Conservation (phyloP, 257 asterid species). For the Craterostigma plantagineum region DNA sequence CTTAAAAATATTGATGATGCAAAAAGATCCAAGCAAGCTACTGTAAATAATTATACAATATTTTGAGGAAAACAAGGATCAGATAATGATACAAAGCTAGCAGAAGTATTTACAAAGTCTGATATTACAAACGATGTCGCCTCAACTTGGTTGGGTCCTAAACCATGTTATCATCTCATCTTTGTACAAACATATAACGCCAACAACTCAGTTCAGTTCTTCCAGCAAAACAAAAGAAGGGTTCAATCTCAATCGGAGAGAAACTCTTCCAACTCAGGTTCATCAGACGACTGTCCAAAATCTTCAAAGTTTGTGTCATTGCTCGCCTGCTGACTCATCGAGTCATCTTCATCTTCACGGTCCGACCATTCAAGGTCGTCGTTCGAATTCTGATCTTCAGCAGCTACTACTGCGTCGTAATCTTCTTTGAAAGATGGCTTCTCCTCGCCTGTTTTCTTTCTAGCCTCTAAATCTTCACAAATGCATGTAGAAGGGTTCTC, state of each 20-base stretch:
- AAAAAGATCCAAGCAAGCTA: no score
- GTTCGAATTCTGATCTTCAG: conserved; percentile 21
- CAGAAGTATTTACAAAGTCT: no score
- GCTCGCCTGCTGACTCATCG: conserved; percentile 17
- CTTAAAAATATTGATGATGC: no score
- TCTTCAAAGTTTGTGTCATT: conserved; percentile 44
- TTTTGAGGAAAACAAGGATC: no score
- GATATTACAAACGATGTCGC: no score
- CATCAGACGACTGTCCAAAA: conserved; percentile 34
- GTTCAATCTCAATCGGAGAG: conserved; percentile 42
- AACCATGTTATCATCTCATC: no score
- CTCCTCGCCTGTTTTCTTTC: conserved; percentile 14
- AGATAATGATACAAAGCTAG: no score
- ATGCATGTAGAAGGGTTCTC: conserved; percentile 88
- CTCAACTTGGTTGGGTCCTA: no score
- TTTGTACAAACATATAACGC: no score
- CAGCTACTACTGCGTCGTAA: conserved; percentile 13
- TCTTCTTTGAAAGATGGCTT: conserved; percentile 12
- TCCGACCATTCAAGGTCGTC: conserved; percentile 66
- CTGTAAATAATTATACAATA: no score
- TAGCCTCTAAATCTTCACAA: conserved; percentile 55
- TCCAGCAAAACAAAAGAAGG: no score
- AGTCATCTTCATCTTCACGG: conserved; percentile 60
- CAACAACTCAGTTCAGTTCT: no score
- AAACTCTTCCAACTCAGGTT: conserved; percentile 62